phyloP scores from a whole-genome alignment of 768 basidiomycete species.

The Sarcodon aspratus region DNA sequence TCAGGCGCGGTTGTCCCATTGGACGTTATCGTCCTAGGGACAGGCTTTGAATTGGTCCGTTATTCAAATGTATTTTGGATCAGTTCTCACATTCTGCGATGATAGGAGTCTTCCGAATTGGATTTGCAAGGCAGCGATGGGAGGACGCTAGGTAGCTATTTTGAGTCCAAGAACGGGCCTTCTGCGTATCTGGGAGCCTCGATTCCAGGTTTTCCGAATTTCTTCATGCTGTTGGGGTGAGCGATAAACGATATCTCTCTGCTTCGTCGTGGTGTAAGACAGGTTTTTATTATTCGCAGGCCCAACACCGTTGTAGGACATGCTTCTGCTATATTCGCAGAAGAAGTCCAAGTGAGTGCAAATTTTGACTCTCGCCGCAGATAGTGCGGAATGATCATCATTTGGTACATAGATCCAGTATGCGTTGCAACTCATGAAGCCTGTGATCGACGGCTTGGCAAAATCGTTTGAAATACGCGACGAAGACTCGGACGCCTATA shows the following conservation, averaged over 20 bases:
- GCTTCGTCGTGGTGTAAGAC: background rate
- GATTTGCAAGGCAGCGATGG: constrained; percentile 13
- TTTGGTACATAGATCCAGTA: no score
- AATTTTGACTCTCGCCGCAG: no score
- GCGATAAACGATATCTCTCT: constrained; percentile 11
- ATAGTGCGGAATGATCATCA: no score
- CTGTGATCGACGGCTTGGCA: no score
- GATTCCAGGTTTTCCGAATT: constrained; percentile 25
- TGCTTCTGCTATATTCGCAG: constrained; percentile 10
- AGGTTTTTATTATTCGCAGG: background rate
- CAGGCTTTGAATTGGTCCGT: constrained; percentile 20
- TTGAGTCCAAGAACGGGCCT: constrained; percentile 18
- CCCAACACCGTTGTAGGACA: constrained; percentile 14
- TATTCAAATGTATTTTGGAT: background rate
- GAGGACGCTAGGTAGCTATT: constrained; percentile 17
- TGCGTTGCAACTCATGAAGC: no score
- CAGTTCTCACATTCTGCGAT: background rate
- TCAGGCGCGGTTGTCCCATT: constrained; percentile 17
- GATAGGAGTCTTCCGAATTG: constrained; percentile 3
- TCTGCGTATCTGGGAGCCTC: constrained; percentile 21
- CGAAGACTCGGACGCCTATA: no score
- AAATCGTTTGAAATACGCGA: no score
- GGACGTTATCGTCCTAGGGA: constrained; percentile 23
- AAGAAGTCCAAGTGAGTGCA: constrained; percentile 9
- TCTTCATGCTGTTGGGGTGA: constrained; percentile 14